Conservation (phyloP, 192 early-diverging fungal genomes). For the Gryganskiella cystojenkinii region DNA sequence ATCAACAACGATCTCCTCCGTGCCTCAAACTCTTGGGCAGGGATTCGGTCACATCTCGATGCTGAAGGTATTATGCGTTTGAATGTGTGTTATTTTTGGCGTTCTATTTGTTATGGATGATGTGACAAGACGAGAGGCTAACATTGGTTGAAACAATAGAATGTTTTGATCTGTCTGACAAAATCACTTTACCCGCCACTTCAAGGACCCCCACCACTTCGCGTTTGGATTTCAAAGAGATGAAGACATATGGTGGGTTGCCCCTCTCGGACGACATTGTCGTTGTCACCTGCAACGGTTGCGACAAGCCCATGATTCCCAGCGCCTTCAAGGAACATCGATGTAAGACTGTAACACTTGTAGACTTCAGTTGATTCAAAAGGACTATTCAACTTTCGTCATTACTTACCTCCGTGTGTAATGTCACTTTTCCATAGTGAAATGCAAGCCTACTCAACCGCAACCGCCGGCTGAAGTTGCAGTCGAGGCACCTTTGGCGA, state of each 20-base stretch:
- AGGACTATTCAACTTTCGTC: no score
- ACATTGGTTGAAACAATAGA: conserved; percentile 7
- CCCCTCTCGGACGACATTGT: conserved; percentile 72
- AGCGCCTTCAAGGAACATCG: conserved; percentile 70
- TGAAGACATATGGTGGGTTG: conserved; percentile 63
- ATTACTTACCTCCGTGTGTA: no score
- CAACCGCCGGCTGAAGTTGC: conserved; percentile 3
- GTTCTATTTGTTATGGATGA: background rate
- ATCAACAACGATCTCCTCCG: conserved; percentile 29
- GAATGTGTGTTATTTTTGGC: background rate
- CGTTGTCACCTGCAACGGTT: conserved; percentile 73
- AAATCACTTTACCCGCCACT: conserved; percentile 23
- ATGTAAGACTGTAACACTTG: conserved; percentile 52
- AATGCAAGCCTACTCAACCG: conserved; percentile 31
- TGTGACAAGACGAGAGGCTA: no score
- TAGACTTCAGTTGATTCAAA: no score
- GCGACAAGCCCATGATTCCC: conserved; percentile 71
- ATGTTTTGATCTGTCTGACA: conserved; percentile 29
- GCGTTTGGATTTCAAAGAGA: conserved; percentile 53
- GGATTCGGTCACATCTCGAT: conserved; percentile 43
- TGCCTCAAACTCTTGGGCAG: conserved; percentile 38
- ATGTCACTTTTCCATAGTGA: conserved; percentile 5
- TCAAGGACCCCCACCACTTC: conserved; percentile 45
- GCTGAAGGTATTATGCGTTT: conserved; percentile 43
- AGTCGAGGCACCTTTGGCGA: conserved; percentile 10